A percentile compares a stretch with the other conserved stretches of the same genome.
Conservation (phyloP, 345 rosid species). For the Dimocarpus longan region DNA sequence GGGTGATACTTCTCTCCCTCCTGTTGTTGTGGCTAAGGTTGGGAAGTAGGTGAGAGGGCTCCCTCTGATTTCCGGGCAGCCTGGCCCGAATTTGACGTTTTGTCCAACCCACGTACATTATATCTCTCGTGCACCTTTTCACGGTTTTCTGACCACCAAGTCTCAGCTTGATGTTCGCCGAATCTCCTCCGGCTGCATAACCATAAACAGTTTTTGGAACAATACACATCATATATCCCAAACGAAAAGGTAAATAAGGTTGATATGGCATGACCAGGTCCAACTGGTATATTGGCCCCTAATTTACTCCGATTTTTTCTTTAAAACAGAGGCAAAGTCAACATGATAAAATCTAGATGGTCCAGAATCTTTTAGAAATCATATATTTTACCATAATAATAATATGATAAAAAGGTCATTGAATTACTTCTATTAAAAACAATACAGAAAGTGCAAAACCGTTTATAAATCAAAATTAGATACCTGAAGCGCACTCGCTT, state of each 20-base stretch:
- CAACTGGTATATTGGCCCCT: not conserved
- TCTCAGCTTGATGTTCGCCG: constrained; percentile 92
- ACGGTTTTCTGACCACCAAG: constrained; percentile 98
- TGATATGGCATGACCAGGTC: not conserved
- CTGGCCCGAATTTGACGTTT: constrained; percentile 58
- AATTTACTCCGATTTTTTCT: not conserved
- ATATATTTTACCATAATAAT: not conserved
- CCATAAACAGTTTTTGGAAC: constrained; percentile 4
- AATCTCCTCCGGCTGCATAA: constrained; percentile 85
- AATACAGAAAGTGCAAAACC: not conserved
- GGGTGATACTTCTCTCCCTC: constrained; percentile 22
- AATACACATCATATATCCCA: not conserved
- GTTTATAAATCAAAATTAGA: not conserved
- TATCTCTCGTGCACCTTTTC: constrained; percentile 85
- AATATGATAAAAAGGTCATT: not conserved
- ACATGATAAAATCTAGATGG: not conserved
- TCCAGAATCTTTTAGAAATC: not conserved
- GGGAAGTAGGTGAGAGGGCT: constrained; percentile 51
- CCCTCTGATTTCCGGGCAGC: constrained; percentile 58
- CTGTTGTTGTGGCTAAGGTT: constrained; percentile 40
- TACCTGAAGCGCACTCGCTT: constrained; percentile 99
- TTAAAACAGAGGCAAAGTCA: not conserved
- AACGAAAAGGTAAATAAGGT: not conserved
- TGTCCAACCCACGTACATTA: constrained; percentile 79
- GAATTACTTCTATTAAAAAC: not conserved